phyloP scores from a whole-genome alignment of 108 stramenopile species.

The Fistulifera pelliculosa region DNA sequence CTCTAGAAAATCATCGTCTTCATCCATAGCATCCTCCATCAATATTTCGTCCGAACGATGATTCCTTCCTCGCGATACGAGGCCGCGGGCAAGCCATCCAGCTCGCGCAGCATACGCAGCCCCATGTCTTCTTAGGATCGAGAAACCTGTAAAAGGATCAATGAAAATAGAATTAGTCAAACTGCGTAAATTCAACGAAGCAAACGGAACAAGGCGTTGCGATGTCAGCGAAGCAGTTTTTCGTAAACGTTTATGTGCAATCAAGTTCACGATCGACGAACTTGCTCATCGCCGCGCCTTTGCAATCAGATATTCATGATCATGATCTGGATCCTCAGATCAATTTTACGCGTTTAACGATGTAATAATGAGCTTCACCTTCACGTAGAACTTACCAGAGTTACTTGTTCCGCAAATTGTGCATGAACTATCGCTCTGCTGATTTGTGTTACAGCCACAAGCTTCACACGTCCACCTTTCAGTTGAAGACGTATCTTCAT shows the following conservation, averaged over 20 bases:
- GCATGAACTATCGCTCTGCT: conserved; percentile 14
- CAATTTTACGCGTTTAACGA: too few species aligned
- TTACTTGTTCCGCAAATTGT: conserved; percentile 24
- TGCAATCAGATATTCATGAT: too few species aligned
- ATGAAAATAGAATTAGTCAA: too few species aligned
- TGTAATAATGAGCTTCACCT: too few species aligned
- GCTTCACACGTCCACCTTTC: conserved; percentile 38
- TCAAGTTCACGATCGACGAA: too few species aligned
- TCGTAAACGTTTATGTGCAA: too few species aligned
- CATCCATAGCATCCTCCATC: conserved; percentile 2
- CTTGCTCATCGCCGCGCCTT: too few species aligned
- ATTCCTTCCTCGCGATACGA: background rate
- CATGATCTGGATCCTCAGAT: too few species aligned
- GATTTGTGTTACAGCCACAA: conserved; percentile 37
- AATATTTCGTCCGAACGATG: background rate
- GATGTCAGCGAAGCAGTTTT: too few species aligned
- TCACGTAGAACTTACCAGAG: conserved; percentile 8
- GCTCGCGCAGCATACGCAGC: conserved; percentile 4
- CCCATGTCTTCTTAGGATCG: background rate
- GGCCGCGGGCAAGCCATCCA: conserved; percentile 10
- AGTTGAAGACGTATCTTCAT: background rate
- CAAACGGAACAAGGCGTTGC: too few species aligned
- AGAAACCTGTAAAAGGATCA: background rate
- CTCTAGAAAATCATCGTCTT: conserved; percentile 19
- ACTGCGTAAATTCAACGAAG: too few species aligned